Conservation (phyloP, 2,329 filamentous ascomycete species). For the Trematosphaeria pertusa region DNA sequence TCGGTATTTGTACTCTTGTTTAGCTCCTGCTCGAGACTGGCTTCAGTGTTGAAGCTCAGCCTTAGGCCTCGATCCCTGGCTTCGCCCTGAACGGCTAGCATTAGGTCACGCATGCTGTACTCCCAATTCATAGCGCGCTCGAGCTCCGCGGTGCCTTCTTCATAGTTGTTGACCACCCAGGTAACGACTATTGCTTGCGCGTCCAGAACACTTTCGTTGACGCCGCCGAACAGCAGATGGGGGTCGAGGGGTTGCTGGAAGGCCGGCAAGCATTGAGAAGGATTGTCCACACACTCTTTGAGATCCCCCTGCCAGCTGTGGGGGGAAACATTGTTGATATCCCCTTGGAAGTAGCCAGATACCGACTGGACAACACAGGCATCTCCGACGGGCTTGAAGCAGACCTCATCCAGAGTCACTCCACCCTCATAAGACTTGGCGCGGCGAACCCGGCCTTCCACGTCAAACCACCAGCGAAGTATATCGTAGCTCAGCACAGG, state of each 20-base stretch:
- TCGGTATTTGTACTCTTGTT: slow-evolving; percentile 99
- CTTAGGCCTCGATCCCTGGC: slow-evolving; percentile 79
- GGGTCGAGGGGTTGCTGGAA: slow-evolving; percentile 90
- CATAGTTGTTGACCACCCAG: slow-evolving; percentile 91
- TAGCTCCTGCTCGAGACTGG: slow-evolving; percentile 91
- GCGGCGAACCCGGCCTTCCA: slow-evolving; percentile 77
- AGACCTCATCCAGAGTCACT: slow-evolving; percentile 80
- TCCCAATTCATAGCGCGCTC: slow-evolving; percentile 89
- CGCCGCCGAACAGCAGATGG: slow-evolving; percentile 85
- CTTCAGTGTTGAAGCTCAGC: slow-evolving; percentile 93
- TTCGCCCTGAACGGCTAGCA: slow-evolving; percentile 81
- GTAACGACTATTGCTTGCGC: slow-evolving; percentile 85
- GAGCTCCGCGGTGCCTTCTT: slow-evolving; percentile 74
- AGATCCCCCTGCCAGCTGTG: slow-evolving; percentile 76
- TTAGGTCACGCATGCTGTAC: slow-evolving; percentile 72
- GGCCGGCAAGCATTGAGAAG: slow-evolving; percentile 80
- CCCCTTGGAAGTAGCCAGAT: slow-evolving; percentile 83
- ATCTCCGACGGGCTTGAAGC: slow-evolving; percentile 89
- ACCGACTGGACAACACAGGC: slow-evolving; percentile 93
- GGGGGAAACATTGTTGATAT: slow-evolving; percentile 67
- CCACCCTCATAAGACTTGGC: slow-evolving; percentile 74
- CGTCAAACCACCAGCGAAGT: slow-evolving; percentile 89
- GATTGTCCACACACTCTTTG: slow-evolving; percentile 75
- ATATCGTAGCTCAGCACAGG: slow-evolving; percentile 90
- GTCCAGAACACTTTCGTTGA: slow-evolving; percentile 70